Base-by-base conservation (phyloP, 495 filamentous ascomycete genomes). In the Letharia columbiana region DNA sequence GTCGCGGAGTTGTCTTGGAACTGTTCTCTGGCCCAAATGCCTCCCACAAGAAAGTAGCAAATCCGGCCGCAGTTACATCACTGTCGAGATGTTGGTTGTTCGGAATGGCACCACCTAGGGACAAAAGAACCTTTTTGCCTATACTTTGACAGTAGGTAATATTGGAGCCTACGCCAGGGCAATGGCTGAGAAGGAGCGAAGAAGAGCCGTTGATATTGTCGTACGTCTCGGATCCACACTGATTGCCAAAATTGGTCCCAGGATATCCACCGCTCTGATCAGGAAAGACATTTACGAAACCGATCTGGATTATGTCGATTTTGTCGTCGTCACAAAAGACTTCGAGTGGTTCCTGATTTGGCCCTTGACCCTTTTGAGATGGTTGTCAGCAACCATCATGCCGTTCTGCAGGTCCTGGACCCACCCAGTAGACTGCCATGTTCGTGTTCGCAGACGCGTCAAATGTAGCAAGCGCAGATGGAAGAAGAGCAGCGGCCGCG, bases 241-340 rank as follows among this genome's bases (percentile, higher is more conserved):
- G 80, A 71, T 89, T 88, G 15, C 84, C 87, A 72, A 88, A 88
- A 73, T 89, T 87, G 44, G 80, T 80, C 7, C 79, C 83, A 12
- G 86, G 85, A 64, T 80, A 84, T 33, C 81, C 82, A 56, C 74
- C 76, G n/a, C 78, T 74, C 61, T 84, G 79, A 20, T 80, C 75
- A 0, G 89, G 87, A 70, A 89, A 91, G 8, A 75, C 64, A 67
- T 88, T 82, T 45, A 90, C 76, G 72, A 91, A 91, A 0, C 77
- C 86, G 40, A 91, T 68, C 59, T 83, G 82, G 71, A 91, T 86
- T 58, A 91, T 84, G 69, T 91, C 89, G 64, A 88, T 76, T 13
- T 74, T 77, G 0, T 80, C 72, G 50, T 87, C 78, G 33, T 81
- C 70, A 74, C 88, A 90, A 69, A 85, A 85, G 45, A 81, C 76